phyloP scores from a whole-genome alignment of 345 rosid species.

The Euphorbia peplus region DNA sequence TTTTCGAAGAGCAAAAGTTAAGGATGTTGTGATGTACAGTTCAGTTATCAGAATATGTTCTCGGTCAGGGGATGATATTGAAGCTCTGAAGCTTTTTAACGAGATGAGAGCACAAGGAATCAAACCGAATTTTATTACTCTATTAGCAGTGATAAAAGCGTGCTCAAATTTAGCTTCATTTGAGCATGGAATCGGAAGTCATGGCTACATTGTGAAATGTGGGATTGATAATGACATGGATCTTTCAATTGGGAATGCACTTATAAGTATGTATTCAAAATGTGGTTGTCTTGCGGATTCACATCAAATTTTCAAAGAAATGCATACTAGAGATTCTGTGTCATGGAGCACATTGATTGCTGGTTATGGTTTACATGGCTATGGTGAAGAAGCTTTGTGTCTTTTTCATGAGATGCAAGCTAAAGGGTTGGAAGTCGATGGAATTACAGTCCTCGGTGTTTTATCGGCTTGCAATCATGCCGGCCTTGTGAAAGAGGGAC shows the following conservation, averaged over 20 bases:
- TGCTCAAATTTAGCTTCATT: slow-evolving; percentile 35
- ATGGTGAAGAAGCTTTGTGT: slow-evolving; percentile 48
- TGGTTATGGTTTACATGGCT: slow-evolving; percentile 52
- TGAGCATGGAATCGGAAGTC: slow-evolving; percentile 36
- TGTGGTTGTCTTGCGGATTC: slow-evolving; percentile 46
- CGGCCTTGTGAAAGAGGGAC: slow-evolving; percentile 49
- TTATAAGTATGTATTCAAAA: slow-evolving; percentile 56
- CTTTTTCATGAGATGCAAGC: slow-evolving; percentile 43
- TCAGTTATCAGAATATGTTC: slow-evolving; percentile 45
- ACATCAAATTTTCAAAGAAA: slow-evolving; percentile 39
- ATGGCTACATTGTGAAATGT: slow-evolving; percentile 39
- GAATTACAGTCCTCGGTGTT: slow-evolving; percentile 42
- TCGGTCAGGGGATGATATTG: slow-evolving; percentile 28
- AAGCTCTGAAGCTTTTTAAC: slow-evolving; percentile 40
- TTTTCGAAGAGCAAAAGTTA: slow-evolving; percentile 36
- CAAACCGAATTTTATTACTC: slow-evolving; percentile 47
- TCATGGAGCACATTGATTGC: slow-evolving; percentile 54
- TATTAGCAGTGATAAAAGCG: slow-evolving; percentile 47
- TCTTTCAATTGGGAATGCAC: slow-evolving; percentile 42
- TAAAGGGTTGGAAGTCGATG: slow-evolving; percentile 33
- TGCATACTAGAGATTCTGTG: slow-evolving; percentile 39
- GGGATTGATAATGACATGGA: slow-evolving; percentile 28
- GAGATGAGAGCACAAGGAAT: slow-evolving; percentile 43
- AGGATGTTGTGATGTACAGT: slow-evolving; percentile 60
- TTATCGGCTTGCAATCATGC: slow-evolving; percentile 57